Base-by-base conservation (phyloP, 345 rosid species). In the Pistacia integerrima region DNA sequence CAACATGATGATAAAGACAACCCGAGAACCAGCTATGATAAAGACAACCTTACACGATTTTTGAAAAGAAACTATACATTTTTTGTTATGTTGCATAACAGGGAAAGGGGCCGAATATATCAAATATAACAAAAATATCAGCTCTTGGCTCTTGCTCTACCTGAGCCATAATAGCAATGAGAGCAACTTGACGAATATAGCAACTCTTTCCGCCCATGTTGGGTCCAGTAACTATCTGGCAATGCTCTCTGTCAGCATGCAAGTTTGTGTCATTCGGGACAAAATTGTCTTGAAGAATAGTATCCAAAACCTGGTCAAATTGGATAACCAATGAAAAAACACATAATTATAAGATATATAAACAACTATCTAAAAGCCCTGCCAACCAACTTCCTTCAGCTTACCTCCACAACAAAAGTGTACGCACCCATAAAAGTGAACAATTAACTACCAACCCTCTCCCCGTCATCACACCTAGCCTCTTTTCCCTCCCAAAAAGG, bases 151-250 rank as follows among this genome's bases (percentile, higher is more conserved):
- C n/a, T 8, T n/a, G 20, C 22, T 9, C 38, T 54, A 94, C 99
- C 96, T 95, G 99, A 83, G 99, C 99, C 99, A 95, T 95, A 33
- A 95, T 72, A 72, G 87, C 77, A 77, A 93, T 90, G 64, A 95
- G 86, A 77, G 97, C 97, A 87, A 95, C 99, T 82, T 95, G 99
- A 66, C 97, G 99, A 77, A 95, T 90, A 81, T 95, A 95, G 82
- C 99, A 95, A 83, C 97, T 93, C 90, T 95, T 95, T 64, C 98
- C 99, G 35, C 98, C 99, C 99, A 95, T 95, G 83, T 95, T 95
- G 62, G 99, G 99, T 74, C 98, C 98, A 0, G 98, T 93, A 72
- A 95, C 85, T 64, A 95, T 93, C 87, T 95, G 99, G 72, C 98
- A 95, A 74, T 74, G 83, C 83, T 95, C 94, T 60, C 86, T 67